Conservation (phyloP, 495 filamentous ascomycete genomes). For the Copromyces sp. region DNA sequence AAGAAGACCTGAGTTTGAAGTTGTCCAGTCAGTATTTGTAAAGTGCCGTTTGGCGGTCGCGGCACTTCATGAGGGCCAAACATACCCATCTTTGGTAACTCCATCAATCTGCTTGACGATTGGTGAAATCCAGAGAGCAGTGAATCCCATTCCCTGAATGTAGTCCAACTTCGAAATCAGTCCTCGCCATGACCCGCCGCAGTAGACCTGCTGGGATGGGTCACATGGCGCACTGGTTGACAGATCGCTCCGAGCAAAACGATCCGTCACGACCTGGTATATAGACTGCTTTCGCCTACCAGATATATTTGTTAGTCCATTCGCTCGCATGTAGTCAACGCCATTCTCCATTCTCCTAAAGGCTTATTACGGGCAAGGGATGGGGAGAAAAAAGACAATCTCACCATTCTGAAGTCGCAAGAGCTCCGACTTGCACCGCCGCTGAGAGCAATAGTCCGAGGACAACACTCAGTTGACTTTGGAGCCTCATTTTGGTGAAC, state of each 20-base stretch:
- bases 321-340: neutral
- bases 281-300: slow-evolving; percentile 53
- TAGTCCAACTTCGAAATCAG: slow-evolving; percentile 60
- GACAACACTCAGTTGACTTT: neutral
- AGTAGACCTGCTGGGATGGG: slow-evolving; percentile 48
- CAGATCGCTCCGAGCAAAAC: slow-evolving; percentile 58
- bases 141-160: slow-evolving; percentile 72
- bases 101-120: slow-evolving; percentile 51
- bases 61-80: neutral
- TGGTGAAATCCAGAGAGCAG: slow-evolving; percentile 76
- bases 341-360: neutral
- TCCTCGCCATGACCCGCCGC: slow-evolving; percentile 65
- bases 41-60: neutral
- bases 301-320: neutral
- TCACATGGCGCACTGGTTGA: slow-evolving; percentile 47
- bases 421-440: slow-evolving; percentile 3
- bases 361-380: neutral
- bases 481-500: neutral
- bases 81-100: slow-evolving; percentile 41
- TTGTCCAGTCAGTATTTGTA: neutral
- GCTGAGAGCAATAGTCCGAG: neutral
- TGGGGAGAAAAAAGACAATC: neutral
- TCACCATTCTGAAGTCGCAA: slow-evolving; percentile 14
- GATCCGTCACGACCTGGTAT: slow-evolving; percentile 68
- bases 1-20: slow-evolving; percentile 31